A percentile compares a stretch with the other conserved stretches of the same genome.
Conservation (phyloP, 73 alveolate species). For the Stentor roeselii region DNA sequence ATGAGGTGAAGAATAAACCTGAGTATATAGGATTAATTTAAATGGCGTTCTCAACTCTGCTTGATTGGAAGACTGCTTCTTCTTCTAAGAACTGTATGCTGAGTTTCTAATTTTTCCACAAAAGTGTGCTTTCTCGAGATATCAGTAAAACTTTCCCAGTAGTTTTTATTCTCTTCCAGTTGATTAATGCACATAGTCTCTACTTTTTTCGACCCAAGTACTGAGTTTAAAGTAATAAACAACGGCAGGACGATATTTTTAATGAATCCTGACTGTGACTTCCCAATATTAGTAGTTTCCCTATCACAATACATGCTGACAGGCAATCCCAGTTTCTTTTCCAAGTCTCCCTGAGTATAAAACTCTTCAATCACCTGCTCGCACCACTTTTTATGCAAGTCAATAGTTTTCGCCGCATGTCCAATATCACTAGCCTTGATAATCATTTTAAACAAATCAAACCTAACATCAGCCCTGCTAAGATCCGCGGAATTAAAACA, state of each 20-base stretch:
- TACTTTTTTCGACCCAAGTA: conserved; percentile 1
- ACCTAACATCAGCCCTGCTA: conserved; percentile 49
- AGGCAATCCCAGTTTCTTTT: conserved; percentile 75
- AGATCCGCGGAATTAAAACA: conserved; percentile 43
- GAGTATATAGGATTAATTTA: not conserved
- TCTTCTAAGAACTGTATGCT: not conserved
- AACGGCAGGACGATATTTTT: conserved; percentile 82
- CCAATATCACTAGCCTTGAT: conserved; percentile 82
- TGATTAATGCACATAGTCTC: not conserved
- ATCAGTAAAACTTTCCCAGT: not conserved
- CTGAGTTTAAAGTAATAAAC: conserved; percentile 43
- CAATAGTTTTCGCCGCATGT: conserved; percentile 73
- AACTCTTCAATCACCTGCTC: conserved; percentile 74
- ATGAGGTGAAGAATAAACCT: not conserved
- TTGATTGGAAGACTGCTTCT: conserved; percentile 2
- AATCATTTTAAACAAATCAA: conserved; percentile 47
- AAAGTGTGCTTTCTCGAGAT: not conserved
- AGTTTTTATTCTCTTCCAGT: not conserved
- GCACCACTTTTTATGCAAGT: conserved; percentile 72
- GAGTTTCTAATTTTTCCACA: not conserved
- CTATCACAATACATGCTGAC: conserved; percentile 87
- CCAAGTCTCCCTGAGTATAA: conserved; percentile 85
- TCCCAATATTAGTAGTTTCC: conserved; percentile 80
- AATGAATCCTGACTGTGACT: conserved; percentile 89
- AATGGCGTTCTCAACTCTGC: too few relatives aligned